Evolutionary conservation across 768 basidiomycete genomes (phyloP).

Genomic region (Auricularia cornea): DNA sequence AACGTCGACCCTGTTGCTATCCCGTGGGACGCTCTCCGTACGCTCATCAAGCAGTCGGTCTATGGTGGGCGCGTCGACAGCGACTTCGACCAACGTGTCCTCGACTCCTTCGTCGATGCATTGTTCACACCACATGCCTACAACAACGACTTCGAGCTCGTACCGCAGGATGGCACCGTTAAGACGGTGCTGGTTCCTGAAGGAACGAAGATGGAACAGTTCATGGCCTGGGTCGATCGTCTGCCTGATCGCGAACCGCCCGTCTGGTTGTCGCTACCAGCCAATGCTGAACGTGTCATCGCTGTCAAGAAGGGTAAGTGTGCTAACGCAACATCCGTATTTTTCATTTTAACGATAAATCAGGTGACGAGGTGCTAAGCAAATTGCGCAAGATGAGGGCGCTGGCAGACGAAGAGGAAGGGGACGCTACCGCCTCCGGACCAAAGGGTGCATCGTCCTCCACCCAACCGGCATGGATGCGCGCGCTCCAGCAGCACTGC

Average conservation of each 20-base stretch:
- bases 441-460: slow-evolving; percentile 51
- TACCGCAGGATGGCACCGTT: slow-evolving; percentile 44
- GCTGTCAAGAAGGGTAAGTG: slow-evolving; percentile 83
- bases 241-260: slow-evolving; percentile 92
- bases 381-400: slow-evolving; percentile 93
- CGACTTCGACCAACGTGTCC: slow-evolving; percentile 86
- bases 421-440: slow-evolving; percentile 40
- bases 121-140: slow-evolving; percentile 85
- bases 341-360: neutral
- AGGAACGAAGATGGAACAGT: slow-evolving; percentile 87
- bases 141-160: slow-evolving; percentile 87
- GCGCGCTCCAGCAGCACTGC: slow-evolving; percentile 69
- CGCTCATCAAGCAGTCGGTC: slow-evolving; percentile 89
- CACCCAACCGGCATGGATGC: slow-evolving; percentile 94
- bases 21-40: slow-evolving; percentile 93
- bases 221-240: slow-evolving; percentile 80
- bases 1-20: slow-evolving; percentile 89
- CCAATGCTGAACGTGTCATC: slow-evolving; percentile 86
- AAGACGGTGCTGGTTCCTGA: slow-evolving; percentile 70
- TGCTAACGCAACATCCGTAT: slow-evolving; percentile 2
- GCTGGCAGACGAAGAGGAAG: slow-evolving; percentile 79
- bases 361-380: slow-evolving; percentile 72
- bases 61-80: slow-evolving; percentile 94
- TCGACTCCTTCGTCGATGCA: slow-evolving; percentile 87
- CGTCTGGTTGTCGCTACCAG: slow-evolving; percentile 88